phyloP scores from a whole-genome alignment of 208 protist genomes.

The Acanthamoeba royreba region DNA sequence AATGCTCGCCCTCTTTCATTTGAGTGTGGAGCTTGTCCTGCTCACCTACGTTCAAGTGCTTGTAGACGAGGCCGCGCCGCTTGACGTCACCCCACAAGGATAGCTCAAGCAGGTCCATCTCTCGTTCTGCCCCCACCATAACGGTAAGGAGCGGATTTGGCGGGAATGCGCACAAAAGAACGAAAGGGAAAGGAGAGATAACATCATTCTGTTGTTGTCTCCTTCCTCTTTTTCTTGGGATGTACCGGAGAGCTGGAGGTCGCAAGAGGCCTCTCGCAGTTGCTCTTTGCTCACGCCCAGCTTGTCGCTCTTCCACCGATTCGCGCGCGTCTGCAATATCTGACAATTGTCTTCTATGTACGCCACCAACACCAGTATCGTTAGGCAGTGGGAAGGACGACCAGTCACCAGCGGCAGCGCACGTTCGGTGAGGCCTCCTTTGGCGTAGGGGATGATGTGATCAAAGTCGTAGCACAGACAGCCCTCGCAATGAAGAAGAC shows the following conservation, averaged over 20 bases:
- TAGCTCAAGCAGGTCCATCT: neutral
- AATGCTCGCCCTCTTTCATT: too few species aligned
- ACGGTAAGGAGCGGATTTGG: too few species aligned
- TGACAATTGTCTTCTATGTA: neutral
- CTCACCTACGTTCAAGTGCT: neutral
- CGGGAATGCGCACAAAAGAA: neutral
- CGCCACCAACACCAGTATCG: neutral
- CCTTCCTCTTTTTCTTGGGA: too few species aligned
- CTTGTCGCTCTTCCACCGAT: neutral
- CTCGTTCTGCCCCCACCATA: neutral
- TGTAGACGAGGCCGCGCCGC: neutral
- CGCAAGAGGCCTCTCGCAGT: neutral
- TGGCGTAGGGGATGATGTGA: slow-evolving; percentile 7
- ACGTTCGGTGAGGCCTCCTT: neutral
- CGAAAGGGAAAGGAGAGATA: too few species aligned
- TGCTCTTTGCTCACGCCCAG: neutral
- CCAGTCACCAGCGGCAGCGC: neutral
- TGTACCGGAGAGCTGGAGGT: neutral
- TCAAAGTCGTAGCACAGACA: neutral
- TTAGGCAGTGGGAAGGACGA: neutral
- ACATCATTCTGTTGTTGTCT: too few species aligned
- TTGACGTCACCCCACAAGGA: neutral
- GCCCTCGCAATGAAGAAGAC: neutral
- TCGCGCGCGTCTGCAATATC: neutral
- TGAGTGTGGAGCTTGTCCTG: neutral